These are phyloP conservation scores for Cladosporium velox DNA, from an alignment of 2,329 filamentous ascomycete genomes.

Conservation along the genomic window DNA sequence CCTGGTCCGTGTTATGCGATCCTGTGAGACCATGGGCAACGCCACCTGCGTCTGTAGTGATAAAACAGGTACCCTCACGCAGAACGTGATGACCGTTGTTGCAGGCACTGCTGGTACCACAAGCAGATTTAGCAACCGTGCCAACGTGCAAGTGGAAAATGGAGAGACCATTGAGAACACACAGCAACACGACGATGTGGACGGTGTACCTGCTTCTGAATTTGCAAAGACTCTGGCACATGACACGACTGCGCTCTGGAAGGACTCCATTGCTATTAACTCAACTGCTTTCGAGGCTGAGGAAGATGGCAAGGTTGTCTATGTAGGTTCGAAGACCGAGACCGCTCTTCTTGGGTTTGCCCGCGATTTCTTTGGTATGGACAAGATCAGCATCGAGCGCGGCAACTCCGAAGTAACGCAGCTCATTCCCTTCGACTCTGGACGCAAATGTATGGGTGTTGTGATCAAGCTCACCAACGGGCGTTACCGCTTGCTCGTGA, in stretches of 20 bases:
- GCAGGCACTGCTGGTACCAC: constrained; percentile 66
- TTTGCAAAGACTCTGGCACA: constrained; percentile 56
- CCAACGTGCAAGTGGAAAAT: constrained; percentile 31
- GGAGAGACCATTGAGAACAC: constrained; percentile 29
- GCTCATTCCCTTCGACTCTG: constrained; percentile 63
- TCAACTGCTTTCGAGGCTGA: constrained; percentile 70
- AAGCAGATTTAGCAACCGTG: constrained; percentile 56
- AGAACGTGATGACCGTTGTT: constrained; percentile 76
- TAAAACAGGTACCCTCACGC: constrained; percentile 74
- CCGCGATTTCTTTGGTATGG: constrained; percentile 65
- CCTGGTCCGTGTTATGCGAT: constrained; percentile 66
- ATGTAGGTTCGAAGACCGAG: constrained; percentile 77
- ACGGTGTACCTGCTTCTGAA: constrained; percentile 55
- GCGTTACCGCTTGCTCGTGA: constrained; percentile 59
- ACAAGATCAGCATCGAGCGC: constrained; percentile 61
- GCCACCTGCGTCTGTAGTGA: constrained; percentile 77
- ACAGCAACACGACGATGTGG: constrained; percentile 40
- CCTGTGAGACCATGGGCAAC: constrained; percentile 72
- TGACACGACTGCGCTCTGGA: constrained; percentile 58
- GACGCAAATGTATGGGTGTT: constrained; percentile 69
- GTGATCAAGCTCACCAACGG: constrained; percentile 57
- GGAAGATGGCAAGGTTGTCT: constrained; percentile 59
- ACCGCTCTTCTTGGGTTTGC: constrained; percentile 73
- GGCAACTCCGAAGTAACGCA: constrained; percentile 62
- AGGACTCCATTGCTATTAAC: constrained; percentile 67